These are phyloP conservation scores for Hirschfeldia incana DNA, from an alignment of 345 rosid species.

Conservation along the genomic window DNA sequence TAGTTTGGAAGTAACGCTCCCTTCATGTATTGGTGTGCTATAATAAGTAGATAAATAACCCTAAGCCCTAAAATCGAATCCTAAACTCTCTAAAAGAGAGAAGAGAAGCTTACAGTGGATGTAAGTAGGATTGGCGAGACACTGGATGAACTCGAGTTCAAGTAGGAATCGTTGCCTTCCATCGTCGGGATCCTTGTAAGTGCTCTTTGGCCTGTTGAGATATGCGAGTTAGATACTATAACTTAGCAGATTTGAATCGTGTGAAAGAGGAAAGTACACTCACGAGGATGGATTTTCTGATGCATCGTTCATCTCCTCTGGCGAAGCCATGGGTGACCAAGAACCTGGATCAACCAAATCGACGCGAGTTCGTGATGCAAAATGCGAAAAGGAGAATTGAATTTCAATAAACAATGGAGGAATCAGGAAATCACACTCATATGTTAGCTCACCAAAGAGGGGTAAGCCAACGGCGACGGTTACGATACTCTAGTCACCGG, in stretches of 20 bases:
- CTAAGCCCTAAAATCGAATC: neutral
- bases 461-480: neutral
- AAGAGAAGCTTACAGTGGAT: constrained; percentile 87
- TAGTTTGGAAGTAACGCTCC: too few relatives aligned
- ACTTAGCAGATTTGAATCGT: neutral
- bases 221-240: neutral
- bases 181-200: constrained; percentile 87
- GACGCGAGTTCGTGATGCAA: neutral
- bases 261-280: constrained; percentile 7
- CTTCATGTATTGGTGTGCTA: neutral
- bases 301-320: constrained; percentile 21
- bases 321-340: constrained; percentile 28
- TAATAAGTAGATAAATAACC: neutral
- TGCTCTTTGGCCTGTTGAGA: constrained; percentile 50
- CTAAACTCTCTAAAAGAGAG: neutral
- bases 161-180: constrained; percentile 86
- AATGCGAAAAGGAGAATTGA: neutral
- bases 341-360: constrained; percentile 17
- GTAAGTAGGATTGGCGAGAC: constrained; percentile 96
- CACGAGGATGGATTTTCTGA: constrained; percentile 32
- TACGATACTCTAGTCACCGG: neutral
- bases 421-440: neutral
- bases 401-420: neutral
- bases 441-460: neutral
- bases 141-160: constrained; percentile 90